Evolutionary conservation across 306 rosid genomes (phyloP), one percentile per base, ranked within the genome.

Genomic region (Vachellia collinsii): DNA sequence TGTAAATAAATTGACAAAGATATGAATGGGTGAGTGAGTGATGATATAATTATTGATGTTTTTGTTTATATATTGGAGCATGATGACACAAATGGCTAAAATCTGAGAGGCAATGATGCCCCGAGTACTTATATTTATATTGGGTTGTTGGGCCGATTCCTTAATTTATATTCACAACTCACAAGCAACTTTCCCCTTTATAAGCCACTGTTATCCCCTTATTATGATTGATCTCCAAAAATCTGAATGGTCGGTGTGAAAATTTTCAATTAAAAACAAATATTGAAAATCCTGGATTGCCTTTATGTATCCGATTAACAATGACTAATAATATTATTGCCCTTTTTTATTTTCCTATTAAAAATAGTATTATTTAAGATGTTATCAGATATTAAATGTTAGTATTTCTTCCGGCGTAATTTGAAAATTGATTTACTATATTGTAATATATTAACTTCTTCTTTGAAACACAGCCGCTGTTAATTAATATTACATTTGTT

Each of bases 61-160:
- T 17, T n/a, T 68, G 8, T 39, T 42, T 11, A 68, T 41, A 67
- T 3, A 10, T 10, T 11, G 8, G 2, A 43, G 20, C 38, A 34
- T 50, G 53, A 59, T 77, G 42, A 14, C 19, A 13, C n/a, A 19
- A 47, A 20, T 22, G 42, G 47, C 66, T 68, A 19, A 66, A 50
- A 13, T 59, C 37, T 68, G 41, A 54, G 44, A 53, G 58, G 63
- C 36, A 41, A 67, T 53, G 25, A 78, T 67, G 74, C 20, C 6
- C 4, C 4, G 3, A 56, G 38, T 62, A 29, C 38, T 62, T 29
- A 2, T 19, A 25, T 25, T 6, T 61, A 29, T 29, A 62, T 62
- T 62, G 68, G 80, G 63, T 64, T 47, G 43, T 64, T 22, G 44
- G 51, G 64, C 23, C 22, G n/a, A 65, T 76, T 67, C 51, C 4